Conservation (phyloP, 2,329 filamentous ascomycete species). For the Clarireedia hainanense region DNA sequence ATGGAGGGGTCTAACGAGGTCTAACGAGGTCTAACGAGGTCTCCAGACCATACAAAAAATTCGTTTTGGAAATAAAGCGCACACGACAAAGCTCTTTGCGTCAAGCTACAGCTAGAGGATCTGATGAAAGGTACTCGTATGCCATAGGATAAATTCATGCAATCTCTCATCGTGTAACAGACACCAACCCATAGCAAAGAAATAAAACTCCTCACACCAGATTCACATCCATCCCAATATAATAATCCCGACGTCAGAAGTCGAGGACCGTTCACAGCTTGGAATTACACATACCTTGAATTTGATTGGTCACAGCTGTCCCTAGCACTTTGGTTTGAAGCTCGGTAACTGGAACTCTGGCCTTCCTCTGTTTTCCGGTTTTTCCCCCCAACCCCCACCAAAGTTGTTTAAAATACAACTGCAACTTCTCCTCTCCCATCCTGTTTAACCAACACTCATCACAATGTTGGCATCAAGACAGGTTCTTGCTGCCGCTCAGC, state of each 20-base stretch:
- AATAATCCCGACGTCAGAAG: no score
- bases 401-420: constrained; percentile 1
- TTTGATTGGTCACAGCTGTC: background rate
- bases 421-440: constrained; percentile 16
- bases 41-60: constrained; percentile 7
- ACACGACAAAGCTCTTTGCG: background rate
- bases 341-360: background rate
- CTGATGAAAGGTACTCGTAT: no score
- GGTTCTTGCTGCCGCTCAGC: constrained; percentile 58
- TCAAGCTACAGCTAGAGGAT: background rate
- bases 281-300: background rate
- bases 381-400: constrained; percentile 1
- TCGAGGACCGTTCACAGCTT: background rate
- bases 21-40: background rate
- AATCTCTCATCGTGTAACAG: no score
- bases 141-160: no score
- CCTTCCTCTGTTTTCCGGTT: constrained; percentile 4
- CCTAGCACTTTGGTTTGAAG: background rate
- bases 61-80: constrained; percentile 1
- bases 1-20: background rate
- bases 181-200: background rate
- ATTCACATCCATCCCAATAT: background rate
- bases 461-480: constrained; percentile 66
- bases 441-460: constrained; percentile 19
- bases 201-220: background rate